Conservation (phyloP, 1,139 yeast genomes). For the Saccharomycopsis hybrid region DNA sequence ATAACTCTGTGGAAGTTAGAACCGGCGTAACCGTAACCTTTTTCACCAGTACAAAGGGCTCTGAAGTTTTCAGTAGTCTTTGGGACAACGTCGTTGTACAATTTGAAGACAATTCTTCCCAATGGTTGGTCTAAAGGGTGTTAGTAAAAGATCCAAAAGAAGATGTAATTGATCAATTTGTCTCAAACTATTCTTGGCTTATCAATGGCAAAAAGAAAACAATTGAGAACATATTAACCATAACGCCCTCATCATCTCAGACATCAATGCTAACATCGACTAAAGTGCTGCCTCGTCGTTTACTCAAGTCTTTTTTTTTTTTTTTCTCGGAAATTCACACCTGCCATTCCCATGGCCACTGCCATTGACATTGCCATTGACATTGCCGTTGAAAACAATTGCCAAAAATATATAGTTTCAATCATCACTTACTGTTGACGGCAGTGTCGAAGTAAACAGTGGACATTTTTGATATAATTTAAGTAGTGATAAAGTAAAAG, state of each 20-base stretch:
- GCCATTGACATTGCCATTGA: too few relatives aligned
- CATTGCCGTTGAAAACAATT: too few relatives aligned
- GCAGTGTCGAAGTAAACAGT: slow-evolving; percentile 74
- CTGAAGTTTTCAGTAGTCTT: slow-evolving; percentile 98
- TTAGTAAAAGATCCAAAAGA: neutral
- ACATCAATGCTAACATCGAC: too few relatives aligned
- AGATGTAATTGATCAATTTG: neutral
- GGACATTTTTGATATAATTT: slow-evolving; percentile 32
- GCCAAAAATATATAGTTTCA: too few relatives aligned
- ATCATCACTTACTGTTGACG: slow-evolving; percentile 45
- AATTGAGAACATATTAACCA: neutral
- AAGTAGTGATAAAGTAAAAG: too few relatives aligned
- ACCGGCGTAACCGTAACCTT: slow-evolving; percentile 58
- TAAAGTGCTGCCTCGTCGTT: too few relatives aligned
- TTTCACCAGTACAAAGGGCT: slow-evolving; percentile 94
- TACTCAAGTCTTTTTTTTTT: too few relatives aligned
- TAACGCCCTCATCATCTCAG: too few relatives aligned
- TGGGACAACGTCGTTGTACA: slow-evolving; percentile 93
- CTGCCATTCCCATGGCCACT: too few relatives aligned
- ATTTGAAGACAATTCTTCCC: slow-evolving; percentile 76
- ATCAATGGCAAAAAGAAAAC: neutral
- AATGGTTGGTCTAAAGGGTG: slow-evolving; percentile 36
- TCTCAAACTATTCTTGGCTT: neutral
- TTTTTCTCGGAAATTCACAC: too few relatives aligned
- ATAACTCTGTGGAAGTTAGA: slow-evolving; percentile 92